These are phyloP conservation scores for Setaria viridis DNA, from an alignment of 202 grass and related monocot genomes.

Conservation along the genomic window DNA sequence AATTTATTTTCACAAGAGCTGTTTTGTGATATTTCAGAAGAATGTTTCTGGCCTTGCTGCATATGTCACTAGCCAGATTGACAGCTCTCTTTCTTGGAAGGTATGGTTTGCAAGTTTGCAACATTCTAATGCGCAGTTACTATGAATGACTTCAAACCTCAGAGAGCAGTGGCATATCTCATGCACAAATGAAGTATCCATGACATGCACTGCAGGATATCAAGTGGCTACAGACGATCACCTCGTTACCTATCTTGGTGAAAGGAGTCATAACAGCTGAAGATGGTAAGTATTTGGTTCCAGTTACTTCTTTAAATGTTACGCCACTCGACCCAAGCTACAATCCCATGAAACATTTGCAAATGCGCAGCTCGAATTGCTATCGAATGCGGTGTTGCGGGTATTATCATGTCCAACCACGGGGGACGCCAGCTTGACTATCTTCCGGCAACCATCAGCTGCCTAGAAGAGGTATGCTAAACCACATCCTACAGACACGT, in stretches of 20 bases:
- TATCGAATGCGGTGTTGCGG: slow-evolving; percentile 57
- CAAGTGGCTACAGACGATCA: slow-evolving; percentile 80
- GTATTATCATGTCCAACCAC: slow-evolving; percentile 89
- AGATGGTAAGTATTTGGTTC: slow-evolving; percentile 58
- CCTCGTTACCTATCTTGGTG: slow-evolving; percentile 72
- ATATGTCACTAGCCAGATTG: slow-evolving; percentile 67
- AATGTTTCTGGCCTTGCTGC: slow-evolving; percentile 66
- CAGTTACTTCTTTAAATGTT: neutral
- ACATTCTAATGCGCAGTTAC: neutral
- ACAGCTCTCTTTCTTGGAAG: slow-evolving; percentile 78
- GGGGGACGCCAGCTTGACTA: slow-evolving; percentile 89
- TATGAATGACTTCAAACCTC: neutral
- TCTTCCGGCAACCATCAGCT: slow-evolving; percentile 81
- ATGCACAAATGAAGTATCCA: slow-evolving; percentile 1
- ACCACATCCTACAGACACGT: neutral
- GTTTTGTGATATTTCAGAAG: slow-evolving; percentile 59
- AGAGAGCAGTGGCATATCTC: neutral
- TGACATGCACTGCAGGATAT: slow-evolving; percentile 59
- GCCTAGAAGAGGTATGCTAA: slow-evolving; percentile 79
- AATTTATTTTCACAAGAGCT: neutral
- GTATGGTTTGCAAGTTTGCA: slow-evolving; percentile 28
- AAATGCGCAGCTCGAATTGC: slow-evolving; percentile 64
- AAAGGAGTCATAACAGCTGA: slow-evolving; percentile 89
- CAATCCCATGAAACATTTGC: neutral
- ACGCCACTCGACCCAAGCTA: neutral